These are phyloP conservation scores for Skeletonema grethae DNA, from an alignment of 108 stramenopile genomes.

Conservation along the genomic window DNA sequence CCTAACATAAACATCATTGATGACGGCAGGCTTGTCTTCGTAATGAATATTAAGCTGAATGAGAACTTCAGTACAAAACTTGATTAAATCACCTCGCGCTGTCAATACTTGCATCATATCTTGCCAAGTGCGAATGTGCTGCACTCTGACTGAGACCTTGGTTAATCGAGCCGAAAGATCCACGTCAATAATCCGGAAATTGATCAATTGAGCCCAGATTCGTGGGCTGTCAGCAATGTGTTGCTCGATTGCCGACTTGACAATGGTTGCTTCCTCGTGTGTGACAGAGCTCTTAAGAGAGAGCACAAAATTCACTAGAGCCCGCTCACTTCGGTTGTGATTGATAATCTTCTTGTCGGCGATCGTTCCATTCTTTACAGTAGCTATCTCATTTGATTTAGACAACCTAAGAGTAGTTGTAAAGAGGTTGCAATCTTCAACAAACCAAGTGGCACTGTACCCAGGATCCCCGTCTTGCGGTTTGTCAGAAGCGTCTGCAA, in stretches of 20 bases:
- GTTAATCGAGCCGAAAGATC: conserved; percentile 56
- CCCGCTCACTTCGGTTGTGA: conserved; percentile 65
- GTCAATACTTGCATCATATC: conserved; percentile 50
- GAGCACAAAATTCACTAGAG: conserved; percentile 51
- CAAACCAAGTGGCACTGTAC: conserved; percentile 65
- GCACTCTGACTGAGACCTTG: conserved; percentile 48
- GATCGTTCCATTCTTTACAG: conserved; percentile 67
- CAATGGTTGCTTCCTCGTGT: conserved; percentile 59
- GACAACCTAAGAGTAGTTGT: conserved; percentile 69
- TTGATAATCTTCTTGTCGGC: conserved; percentile 69
- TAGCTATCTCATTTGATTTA: conserved; percentile 74
- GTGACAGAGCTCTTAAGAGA: conserved; percentile 49
- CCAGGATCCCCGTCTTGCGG: conserved; percentile 33
- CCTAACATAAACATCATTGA: not conserved
- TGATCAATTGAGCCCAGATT: conserved; percentile 59
- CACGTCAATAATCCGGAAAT: conserved; percentile 54
- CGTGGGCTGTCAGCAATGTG: conserved; percentile 66
- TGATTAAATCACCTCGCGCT: conserved; percentile 51
- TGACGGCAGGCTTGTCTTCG: not conserved
- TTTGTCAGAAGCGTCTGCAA: conserved; percentile 40
- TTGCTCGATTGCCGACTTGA: conserved; percentile 58
- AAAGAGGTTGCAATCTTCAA: conserved; percentile 77
- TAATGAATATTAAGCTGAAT: conserved; percentile 54
- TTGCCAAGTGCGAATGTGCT: conserved; percentile 74
- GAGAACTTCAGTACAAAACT: conserved; percentile 52